phyloP scores from a whole-genome alignment of 2,329 filamentous ascomycete species.

The Talaromyces rugulosus region DNA sequence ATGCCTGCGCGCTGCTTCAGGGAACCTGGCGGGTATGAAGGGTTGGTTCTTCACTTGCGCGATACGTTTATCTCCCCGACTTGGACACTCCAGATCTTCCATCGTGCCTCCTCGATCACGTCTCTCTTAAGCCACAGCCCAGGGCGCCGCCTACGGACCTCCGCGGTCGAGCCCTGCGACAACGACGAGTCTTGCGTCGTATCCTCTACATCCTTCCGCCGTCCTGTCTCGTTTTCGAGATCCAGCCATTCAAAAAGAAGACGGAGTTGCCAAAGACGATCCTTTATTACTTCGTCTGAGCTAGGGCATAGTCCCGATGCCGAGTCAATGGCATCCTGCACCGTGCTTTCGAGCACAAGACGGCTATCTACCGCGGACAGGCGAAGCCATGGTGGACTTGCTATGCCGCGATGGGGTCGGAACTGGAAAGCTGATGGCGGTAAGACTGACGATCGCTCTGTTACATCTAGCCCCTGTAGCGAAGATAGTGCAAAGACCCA shows the following conservation, averaged over 20 bases:
- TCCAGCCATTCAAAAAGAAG: constrained; percentile 67
- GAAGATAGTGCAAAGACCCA: constrained; percentile 67
- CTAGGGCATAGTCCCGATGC: constrained; percentile 24
- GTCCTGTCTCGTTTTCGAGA: constrained; percentile 17
- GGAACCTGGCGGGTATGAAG: neutral
- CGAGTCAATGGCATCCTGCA: constrained; percentile 29
- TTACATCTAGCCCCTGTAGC: constrained; percentile 54
- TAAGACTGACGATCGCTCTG: constrained; percentile 64
- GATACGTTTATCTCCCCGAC: constrained; percentile 15
- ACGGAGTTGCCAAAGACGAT: constrained; percentile 59
- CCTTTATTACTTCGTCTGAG: constrained; percentile 47
- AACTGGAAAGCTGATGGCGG: constrained; percentile 36
- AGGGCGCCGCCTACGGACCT: constrained; percentile 24
- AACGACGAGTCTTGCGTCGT: constrained; percentile 6
- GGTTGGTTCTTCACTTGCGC: neutral
- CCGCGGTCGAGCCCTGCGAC: constrained; percentile 16
- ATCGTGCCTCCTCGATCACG: constrained; percentile 37
- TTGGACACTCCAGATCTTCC: constrained; percentile 41
- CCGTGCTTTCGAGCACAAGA: constrained; percentile 58
- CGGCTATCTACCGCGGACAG: constrained; percentile 66
- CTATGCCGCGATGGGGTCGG: constrained; percentile 38
- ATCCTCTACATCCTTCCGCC: constrained; percentile 13
- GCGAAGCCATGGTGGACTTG: constrained; percentile 48
- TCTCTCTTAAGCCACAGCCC: constrained; percentile 37
- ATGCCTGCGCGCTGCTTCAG: neutral